Conservation (phyloP, 2,329 filamentous ascomycete genomes). For the Colletotrichum sidae region DNA sequence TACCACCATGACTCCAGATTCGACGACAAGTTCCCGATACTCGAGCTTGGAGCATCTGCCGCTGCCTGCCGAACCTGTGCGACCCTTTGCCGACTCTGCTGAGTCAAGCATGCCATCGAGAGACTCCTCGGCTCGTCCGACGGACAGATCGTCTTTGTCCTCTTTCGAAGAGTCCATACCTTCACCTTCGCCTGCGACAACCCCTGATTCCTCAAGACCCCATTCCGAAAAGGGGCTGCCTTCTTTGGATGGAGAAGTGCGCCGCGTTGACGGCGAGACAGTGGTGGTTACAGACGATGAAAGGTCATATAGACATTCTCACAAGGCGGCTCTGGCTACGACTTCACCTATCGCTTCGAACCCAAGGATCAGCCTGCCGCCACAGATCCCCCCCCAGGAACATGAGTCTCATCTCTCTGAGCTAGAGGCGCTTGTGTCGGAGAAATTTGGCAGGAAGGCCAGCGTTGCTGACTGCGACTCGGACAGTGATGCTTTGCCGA, state of each 20-base stretch:
- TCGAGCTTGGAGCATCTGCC: conserved; percentile 18
- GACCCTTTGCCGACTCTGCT: conserved; percentile 18
- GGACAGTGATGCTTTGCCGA: conserved; percentile 31
- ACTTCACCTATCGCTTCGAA: conserved; percentile 20
- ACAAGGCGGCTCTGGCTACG: conserved; percentile 19
- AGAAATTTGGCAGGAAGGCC: conserved; percentile 30
- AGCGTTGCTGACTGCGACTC: conserved; percentile 32
- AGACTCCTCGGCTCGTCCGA: conserved; percentile 34
- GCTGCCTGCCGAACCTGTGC: conserved; percentile 4
- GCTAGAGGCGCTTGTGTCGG: conserved; percentile 31
- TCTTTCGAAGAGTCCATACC: conserved; percentile 51
- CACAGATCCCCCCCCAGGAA: conserved; percentile 27
- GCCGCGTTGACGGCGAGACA: conserved; percentile 29
- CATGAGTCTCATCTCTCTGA: conserved; percentile 30
- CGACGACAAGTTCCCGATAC: conserved; percentile 32
- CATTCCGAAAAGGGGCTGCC: conserved; percentile 52
- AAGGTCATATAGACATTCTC: conserved; percentile 31
- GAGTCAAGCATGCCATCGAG: conserved; percentile 19
- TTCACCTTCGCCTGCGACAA: conserved; percentile 49
- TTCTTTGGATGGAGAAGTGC: conserved; percentile 30
- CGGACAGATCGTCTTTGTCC: conserved; percentile 40
- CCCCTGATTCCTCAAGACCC: conserved; percentile 54
- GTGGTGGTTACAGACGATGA: conserved; percentile 34
- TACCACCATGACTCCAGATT: conserved; percentile 23
- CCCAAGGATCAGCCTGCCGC: conserved; percentile 31